These are phyloP conservation scores for Passiflora organensis DNA, from an alignment of 345 rosid genomes.

Conservation along the genomic window DNA sequence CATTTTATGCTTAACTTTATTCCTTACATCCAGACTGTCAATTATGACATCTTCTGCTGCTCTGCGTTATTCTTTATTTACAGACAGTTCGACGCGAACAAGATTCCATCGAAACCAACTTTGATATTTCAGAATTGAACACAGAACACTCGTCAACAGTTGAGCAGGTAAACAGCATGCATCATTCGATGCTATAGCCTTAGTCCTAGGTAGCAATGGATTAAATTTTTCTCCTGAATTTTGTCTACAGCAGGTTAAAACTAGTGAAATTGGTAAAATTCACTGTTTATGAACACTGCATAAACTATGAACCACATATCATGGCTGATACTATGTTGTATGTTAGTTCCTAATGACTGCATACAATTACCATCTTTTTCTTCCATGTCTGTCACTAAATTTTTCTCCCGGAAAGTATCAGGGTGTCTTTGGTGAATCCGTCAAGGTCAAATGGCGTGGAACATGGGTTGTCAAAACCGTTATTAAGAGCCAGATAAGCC, in stretches of 20 bases:
- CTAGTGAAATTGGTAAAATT: too few relatives aligned
- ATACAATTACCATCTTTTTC: too few relatives aligned
- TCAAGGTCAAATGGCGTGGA: conserved; percentile 58
- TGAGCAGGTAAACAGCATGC: conserved; percentile 31
- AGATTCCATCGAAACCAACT: conserved; percentile 39
- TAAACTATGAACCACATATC: too few relatives aligned
- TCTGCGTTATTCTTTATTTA: conserved; percentile 1
- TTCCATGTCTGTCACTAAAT: not conserved
- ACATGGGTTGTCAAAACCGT: conserved; percentile 62
- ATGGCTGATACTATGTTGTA: too few relatives aligned
- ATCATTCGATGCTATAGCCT: too few relatives aligned
- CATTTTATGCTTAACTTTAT: not conserved
- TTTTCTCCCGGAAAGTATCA: conserved; percentile 13
- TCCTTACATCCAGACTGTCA: too few relatives aligned
- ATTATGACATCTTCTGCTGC: too few relatives aligned
- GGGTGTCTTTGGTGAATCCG: conserved; percentile 52
- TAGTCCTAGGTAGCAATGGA: too few relatives aligned
- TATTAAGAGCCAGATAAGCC: conserved; percentile 40
- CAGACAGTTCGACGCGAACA: conserved; percentile 45
- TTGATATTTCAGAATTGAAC: conserved; percentile 46
- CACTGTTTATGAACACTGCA: too few relatives aligned
- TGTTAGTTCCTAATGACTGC: too few relatives aligned
- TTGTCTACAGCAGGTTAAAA: too few relatives aligned
- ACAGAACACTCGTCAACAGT: conserved; percentile 27
- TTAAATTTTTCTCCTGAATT: conserved; percentile 1